A percentile compares a stretch with the other conserved stretches of the same genome.
phyloP scores from a whole-genome alignment of 768 basidiomycete genomes.

The Daedalea quercina region DNA sequence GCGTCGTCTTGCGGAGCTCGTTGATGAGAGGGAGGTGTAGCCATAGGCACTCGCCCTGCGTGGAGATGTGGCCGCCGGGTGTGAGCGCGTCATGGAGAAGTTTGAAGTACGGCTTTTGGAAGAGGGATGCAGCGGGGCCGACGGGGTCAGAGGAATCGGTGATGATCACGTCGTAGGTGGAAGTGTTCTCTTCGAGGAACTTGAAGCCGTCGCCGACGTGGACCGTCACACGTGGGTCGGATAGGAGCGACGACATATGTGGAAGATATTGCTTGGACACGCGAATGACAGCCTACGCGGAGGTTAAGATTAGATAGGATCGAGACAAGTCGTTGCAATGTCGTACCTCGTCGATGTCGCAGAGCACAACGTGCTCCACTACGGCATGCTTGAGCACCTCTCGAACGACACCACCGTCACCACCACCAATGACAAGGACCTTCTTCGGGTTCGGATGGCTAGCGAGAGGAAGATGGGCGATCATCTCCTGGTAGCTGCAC shows the following conservation, averaged over 20 bases:
- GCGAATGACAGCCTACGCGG: conserved; percentile 75
- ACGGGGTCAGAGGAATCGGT: conserved; percentile 99
- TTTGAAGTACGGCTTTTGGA: conserved; percentile 96
- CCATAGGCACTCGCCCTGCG: conserved; percentile 96
- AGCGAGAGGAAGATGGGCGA: conserved; percentile 91
- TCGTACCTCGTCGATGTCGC: conserved; percentile 91
- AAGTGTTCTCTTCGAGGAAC: conserved; percentile 83
- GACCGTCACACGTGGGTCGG: conserved; percentile 76
- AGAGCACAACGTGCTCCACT: conserved; percentile 89
- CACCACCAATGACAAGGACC: conserved; percentile 96
- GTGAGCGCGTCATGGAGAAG: conserved; percentile 86
- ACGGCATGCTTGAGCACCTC: conserved; percentile 92
- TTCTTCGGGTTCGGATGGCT: conserved; percentile 94
- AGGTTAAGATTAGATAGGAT: neutral
- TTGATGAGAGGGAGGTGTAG: conserved; percentile 84
- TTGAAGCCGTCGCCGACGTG: conserved; percentile 95
- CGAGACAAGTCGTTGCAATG: neutral
- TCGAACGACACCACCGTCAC: conserved; percentile 96
- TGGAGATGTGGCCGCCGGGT: conserved; percentile 89
- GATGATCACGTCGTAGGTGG: conserved; percentile 94
- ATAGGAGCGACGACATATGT: conserved; percentile 83
- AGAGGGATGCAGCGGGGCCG: conserved; percentile 89
- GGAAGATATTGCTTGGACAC: conserved; percentile 92
- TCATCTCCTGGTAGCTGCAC: conserved; percentile 95
- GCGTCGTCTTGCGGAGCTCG: conserved; percentile 62